Percentiles rank a stretch among this genome's conserved stretches.
These are phyloP conservation scores for Penicillium chermesinum DNA, from an alignment of 495 filamentous ascomycete species.

Conservation along the genomic window DNA sequence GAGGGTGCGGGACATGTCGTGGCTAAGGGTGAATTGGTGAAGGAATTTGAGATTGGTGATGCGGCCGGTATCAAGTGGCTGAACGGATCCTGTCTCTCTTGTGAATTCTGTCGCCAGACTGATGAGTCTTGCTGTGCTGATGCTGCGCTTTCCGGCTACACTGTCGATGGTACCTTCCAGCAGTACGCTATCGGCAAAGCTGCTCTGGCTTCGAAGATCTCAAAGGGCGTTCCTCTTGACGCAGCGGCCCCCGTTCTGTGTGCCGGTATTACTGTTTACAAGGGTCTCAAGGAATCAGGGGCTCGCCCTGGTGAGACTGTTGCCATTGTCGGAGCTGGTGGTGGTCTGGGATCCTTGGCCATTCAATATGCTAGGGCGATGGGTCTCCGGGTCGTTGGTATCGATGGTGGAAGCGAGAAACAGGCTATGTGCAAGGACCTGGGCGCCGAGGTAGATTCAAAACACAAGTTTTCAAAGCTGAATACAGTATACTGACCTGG, in stretches of 20 bases:
- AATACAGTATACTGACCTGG: not conserved
- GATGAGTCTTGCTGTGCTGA: slow-evolving; percentile 73
- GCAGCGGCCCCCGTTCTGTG: slow-evolving; percentile 60
- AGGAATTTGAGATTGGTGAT: slow-evolving; percentile 72
- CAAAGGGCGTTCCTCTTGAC: slow-evolving; percentile 68
- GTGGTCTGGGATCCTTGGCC: slow-evolving; percentile 75
- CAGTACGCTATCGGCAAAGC: slow-evolving; percentile 87
- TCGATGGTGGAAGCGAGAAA: slow-evolving; percentile 77
- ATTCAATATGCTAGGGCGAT: slow-evolving; percentile 84
- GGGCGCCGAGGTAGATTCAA: slow-evolving; percentile 44
- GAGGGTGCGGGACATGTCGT: slow-evolving; percentile 87
- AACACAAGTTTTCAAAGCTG: slow-evolving; percentile 77
- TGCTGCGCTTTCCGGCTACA: slow-evolving; percentile 77
- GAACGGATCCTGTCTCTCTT: slow-evolving; percentile 73
- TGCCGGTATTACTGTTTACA: slow-evolving; percentile 87
- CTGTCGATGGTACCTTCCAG: slow-evolving; percentile 89
- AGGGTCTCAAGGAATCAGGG: slow-evolving; percentile 81
- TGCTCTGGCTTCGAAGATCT: slow-evolving; percentile 72
- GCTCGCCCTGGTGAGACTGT: slow-evolving; percentile 64
- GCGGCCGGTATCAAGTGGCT: slow-evolving; percentile 88
- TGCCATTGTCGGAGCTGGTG: slow-evolving; percentile 81
- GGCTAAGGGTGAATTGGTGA: slow-evolving; percentile 66
- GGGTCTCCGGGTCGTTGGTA: slow-evolving; percentile 69
- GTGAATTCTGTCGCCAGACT: slow-evolving; percentile 72
- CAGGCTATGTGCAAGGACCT: slow-evolving; percentile 57